Evolutionary conservation across 257 asterid genomes (phyloP).

Genomic region (Jacaranda copaia): DNA sequence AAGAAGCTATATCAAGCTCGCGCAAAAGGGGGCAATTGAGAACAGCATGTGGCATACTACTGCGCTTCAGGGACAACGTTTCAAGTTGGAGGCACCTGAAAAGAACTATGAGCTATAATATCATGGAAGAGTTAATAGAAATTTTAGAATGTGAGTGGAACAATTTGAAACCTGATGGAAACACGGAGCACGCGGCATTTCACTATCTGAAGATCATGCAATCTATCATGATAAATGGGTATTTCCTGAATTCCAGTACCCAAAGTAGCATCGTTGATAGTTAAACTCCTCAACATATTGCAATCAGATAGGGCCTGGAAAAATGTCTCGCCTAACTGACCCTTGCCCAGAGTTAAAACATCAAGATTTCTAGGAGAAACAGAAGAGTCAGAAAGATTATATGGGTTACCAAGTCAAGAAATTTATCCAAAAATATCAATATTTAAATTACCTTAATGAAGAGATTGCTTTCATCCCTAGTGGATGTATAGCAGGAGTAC

Average conservation of each 20-base stretch:
- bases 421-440: conserved; percentile 1
- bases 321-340: conserved; percentile 62
- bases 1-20: conserved; percentile 77
- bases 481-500: conserved; percentile 55
- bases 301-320: conserved; percentile 65
- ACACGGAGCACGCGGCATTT: conserved; percentile 72
- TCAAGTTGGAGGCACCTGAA: conserved; percentile 78
- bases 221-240: conserved; percentile 57
- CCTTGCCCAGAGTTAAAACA: conserved; percentile 72
- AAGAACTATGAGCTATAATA: conserved; percentile 39
- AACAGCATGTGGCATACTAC: conserved; percentile 80
- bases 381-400: conserved; percentile 43
- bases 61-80: conserved; percentile 73
- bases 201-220: conserved; percentile 68
- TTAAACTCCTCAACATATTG: conserved; percentile 65
- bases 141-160: background rate
- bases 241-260: conserved; percentile 73
- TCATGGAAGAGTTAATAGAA: background rate
- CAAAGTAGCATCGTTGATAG: conserved; percentile 69
- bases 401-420: background rate
- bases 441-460: conserved; percentile 55
- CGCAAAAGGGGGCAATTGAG: conserved; percentile 72
- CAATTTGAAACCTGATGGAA: conserved; percentile 60
- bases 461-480: conserved; percentile 66
- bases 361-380: conserved; percentile 68